phyloP scores from a whole-genome alignment of 2,329 filamentous ascomycete genomes.

The Calonectria leucothoes region DNA sequence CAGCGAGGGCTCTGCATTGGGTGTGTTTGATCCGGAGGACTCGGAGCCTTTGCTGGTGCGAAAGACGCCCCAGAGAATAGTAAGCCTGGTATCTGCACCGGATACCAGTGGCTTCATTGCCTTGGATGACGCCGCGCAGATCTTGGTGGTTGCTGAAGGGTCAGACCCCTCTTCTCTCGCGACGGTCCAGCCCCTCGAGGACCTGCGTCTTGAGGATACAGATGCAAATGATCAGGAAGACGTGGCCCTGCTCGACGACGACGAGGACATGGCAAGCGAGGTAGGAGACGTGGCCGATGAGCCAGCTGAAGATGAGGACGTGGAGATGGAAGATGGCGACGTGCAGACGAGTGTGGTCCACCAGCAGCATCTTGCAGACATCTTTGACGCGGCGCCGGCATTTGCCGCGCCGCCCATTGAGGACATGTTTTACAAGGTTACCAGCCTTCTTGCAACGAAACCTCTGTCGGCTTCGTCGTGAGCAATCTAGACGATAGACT shows the following conservation, averaged over 20 bases:
- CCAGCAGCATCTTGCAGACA: conserved; percentile 74
- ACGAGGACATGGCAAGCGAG: conserved; percentile 56
- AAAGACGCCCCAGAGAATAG: conserved; percentile 67
- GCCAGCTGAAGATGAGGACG: conserved; percentile 55
- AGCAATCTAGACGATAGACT: conserved; percentile 30
- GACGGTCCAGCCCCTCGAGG: conserved; percentile 66
- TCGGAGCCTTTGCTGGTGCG: conserved; percentile 70
- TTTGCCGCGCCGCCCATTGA: conserved; percentile 78
- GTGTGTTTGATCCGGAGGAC: conserved; percentile 74
- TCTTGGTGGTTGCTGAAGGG: conserved; percentile 72
- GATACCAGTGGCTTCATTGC: conserved; percentile 78
- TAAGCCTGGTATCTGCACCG: conserved; percentile 73
- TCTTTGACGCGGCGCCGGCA: conserved; percentile 77
- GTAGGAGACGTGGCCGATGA: conserved; percentile 52
- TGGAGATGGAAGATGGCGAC: conserved; percentile 60
- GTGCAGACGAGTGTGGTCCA: conserved; percentile 71
- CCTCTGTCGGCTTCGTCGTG: conserved; percentile 49
- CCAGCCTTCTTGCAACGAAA: conserved; percentile 69
- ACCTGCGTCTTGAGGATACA: conserved; percentile 60
- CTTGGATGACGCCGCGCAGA: conserved; percentile 80
- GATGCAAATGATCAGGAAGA: conserved; percentile 42
- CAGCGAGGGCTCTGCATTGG: conserved; percentile 64
- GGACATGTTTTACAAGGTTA: conserved; percentile 81
- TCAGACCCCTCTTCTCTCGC: conserved; percentile 64
- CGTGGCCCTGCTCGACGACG: conserved; percentile 44